phyloP scores from a whole-genome alignment of 2,329 filamentous ascomycete species.

The Myriosclerotinia scirpicola region DNA sequence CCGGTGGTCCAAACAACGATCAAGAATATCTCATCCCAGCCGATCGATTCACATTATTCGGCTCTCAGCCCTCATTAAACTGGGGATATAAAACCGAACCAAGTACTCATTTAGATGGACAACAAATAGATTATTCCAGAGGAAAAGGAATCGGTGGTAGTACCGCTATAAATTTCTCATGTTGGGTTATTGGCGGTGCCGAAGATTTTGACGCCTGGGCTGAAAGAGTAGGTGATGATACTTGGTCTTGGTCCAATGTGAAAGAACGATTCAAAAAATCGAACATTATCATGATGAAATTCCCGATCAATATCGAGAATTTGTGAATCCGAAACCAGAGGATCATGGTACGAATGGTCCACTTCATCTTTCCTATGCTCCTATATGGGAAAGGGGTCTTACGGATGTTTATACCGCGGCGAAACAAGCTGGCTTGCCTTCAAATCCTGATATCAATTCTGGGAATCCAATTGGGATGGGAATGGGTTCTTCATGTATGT shows the following conservation, averaged over 20 bases:
- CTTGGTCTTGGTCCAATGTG: conserved; percentile 55
- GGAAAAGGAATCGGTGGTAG: conserved; percentile 44
- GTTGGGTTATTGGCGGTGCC: conserved; percentile 54
- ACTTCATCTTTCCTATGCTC: conserved; percentile 50
- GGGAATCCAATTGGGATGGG: conserved; percentile 59
- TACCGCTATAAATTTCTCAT: conserved; percentile 45
- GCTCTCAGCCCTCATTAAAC: conserved; percentile 39
- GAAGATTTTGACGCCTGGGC: conserved; percentile 66
- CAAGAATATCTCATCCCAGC: conserved; percentile 50
- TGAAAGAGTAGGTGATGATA: conserved; percentile 53
- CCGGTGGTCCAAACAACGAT: conserved; percentile 52
- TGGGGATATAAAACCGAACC: conserved; percentile 37
- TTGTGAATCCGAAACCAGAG: conserved; percentile 47
- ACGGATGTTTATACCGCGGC: conserved; percentile 49
- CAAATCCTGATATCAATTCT: conserved; percentile 57
- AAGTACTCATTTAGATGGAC: conserved; percentile 33
- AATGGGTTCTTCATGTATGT: conserved; percentile 50
- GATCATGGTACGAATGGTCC: conserved; percentile 53
- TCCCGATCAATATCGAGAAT: conserved; percentile 44
- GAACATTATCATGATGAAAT: conserved; percentile 53
- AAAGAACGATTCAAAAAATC: conserved; percentile 52
- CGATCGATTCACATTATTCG: conserved; percentile 54
- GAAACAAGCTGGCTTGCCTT: conserved; percentile 48
- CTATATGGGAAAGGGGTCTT: conserved; percentile 52
- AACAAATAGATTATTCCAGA: conserved; percentile 39